Base-by-base conservation (phyloP, 2,329 filamentous ascomycete species). In the Fusarium cicatricum region DNA sequence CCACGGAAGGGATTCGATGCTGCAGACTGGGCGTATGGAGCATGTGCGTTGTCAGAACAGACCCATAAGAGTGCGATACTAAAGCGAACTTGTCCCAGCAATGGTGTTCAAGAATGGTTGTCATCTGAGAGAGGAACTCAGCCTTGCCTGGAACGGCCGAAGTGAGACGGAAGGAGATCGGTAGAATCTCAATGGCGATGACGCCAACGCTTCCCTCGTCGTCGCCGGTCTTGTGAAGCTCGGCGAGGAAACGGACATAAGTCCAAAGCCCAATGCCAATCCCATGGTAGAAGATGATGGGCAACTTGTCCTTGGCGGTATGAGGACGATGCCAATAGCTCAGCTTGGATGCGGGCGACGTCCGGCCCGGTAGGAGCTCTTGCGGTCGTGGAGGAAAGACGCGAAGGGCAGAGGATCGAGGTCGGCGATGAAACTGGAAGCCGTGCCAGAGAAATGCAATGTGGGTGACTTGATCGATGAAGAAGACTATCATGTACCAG, bases 311-410 rank as follows among this genome's bases (percentile, higher is more conserved):
- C 5, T 53, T 19, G 11, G 60, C 59, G 2, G 84, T 84, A 67
- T 90, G 88, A 5, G 85, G 84, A 2, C 83, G 81, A 64, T 87
- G 78, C 85, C 87, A 91, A 75, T 91, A 91, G 57, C 82, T 81
- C 6, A 90, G 60, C 10, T 75, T 72, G 4, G 74, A 65, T 5
- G 80, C 80, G 4, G 79, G 76, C 1, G 86, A 88, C 19, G 72
- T 72, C 10, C 74, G 74, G 6, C 71, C 68, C 1, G 80, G 74
- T 40, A 83, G 64, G 4, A 85, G 60, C 34, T 76, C 74, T 49
- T 83, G 80, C 4, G 83, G 77, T 7, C 87, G 80, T 2, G 81
- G 82, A 4, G 88, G 88, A 48, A 90, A 85, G 11, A 87, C 77
- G 9, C 75, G 72, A 26, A 66, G 33, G 3, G 67, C 62, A 4